Conservation (phyloP, 345 rosid species). For the Ceriops decandra region DNA sequence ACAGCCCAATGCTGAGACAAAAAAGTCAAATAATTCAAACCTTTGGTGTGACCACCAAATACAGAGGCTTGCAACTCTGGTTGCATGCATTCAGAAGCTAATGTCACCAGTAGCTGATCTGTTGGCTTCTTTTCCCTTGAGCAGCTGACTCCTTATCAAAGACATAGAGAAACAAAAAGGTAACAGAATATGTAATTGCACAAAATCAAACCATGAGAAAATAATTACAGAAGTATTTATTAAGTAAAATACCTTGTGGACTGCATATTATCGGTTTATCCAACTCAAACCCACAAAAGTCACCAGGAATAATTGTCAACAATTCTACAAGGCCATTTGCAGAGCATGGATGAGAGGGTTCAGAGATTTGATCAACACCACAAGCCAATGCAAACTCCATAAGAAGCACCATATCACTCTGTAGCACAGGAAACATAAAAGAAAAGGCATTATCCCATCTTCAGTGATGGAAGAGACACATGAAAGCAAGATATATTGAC, state of each 20-base stretch:
- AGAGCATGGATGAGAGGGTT: constrained; percentile 38
- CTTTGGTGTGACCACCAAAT: constrained; percentile 37
- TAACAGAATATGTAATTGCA: constrained; percentile 12
- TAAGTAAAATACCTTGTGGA: constrained; percentile 56
- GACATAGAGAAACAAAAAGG: constrained; percentile 7
- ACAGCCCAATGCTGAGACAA: constrained; percentile 80
- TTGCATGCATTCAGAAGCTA: constrained; percentile 64
- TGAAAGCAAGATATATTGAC: no score
- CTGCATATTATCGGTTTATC: constrained; percentile 52
- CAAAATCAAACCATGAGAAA: constrained; percentile 16
- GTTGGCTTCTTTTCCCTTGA: constrained; percentile 67
- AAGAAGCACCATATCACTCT: constrained; percentile 54
- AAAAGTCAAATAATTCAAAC: constrained; percentile 52
- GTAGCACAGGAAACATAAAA: constrained; percentile 12
- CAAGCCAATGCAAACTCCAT: constrained; percentile 73
- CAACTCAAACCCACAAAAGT: constrained; percentile 34
- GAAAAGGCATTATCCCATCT: not conserved
- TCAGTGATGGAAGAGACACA: no score
- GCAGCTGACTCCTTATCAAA: constrained; percentile 52
- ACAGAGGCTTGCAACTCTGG: constrained; percentile 51
- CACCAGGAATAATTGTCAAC: constrained; percentile 43
- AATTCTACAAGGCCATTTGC: constrained; percentile 51
- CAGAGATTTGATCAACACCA: constrained; percentile 51
- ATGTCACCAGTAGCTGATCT: constrained; percentile 57
- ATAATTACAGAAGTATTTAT: constrained; percentile 4